These are phyloP conservation scores for Aspergillus nanangensis DNA, from an alignment of 495 filamentous ascomycete species.

Conservation along the genomic window DNA sequence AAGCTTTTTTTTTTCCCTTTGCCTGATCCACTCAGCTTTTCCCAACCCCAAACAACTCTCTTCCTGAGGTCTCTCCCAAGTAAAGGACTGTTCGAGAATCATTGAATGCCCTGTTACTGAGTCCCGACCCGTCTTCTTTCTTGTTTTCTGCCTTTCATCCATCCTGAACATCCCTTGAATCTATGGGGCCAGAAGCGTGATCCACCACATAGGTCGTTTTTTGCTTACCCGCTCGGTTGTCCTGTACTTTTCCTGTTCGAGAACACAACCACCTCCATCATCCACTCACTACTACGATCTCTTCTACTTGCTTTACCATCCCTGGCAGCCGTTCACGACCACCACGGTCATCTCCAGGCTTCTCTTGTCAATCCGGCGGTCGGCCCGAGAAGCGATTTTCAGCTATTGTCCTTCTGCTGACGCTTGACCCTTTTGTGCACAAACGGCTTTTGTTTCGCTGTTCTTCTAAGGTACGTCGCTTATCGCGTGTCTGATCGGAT, in stretches of 20 bases:
- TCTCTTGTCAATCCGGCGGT: no score
- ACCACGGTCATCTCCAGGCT: slow-evolving; percentile 6
- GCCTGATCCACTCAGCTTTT: no score
- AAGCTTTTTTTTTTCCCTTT: no score
- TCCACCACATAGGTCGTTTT: slow-evolving; percentile 1
- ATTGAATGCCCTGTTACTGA: no score
- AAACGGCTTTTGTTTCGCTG: neutral
- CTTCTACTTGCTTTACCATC: slow-evolving; percentile 16
- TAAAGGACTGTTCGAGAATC: no score
- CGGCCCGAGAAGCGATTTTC: no score
- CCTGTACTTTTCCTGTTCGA: slow-evolving; percentile 20
- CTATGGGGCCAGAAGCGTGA: neutral
- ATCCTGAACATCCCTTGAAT: neutral
- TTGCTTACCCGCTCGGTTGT: slow-evolving; percentile 17
- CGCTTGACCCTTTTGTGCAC: no score
- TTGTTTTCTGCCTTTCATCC: neutral
- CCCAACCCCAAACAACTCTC: no score
- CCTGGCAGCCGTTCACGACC: slow-evolving; percentile 32
- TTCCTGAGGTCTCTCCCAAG: no score
- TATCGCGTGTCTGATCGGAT: slow-evolving; percentile 9
- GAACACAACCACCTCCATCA: slow-evolving; percentile 16
- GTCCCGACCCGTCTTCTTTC: no score
- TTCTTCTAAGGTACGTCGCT: slow-evolving; percentile 17
- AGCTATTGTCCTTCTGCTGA: no score
- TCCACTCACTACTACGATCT: slow-evolving; percentile 1